These are phyloP conservation scores for Umbelopsis isabellina DNA, from an alignment of 192 early-diverging fungal genomes.

Conservation along the genomic window DNA sequence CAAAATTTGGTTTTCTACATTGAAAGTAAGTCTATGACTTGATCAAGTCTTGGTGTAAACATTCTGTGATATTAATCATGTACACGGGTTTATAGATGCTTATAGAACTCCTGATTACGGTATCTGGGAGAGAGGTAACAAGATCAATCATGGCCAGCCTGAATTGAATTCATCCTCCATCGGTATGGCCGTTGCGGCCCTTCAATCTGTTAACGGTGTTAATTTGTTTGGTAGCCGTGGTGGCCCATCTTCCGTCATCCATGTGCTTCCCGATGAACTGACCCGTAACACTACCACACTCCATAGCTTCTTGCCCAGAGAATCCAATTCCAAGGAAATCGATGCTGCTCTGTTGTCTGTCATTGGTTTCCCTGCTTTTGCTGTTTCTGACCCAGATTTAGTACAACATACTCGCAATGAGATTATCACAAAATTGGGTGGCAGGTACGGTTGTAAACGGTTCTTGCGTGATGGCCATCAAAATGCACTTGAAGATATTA, in stretches of 20 bases:
- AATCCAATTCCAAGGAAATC: conserved; percentile 86
- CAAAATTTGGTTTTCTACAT: conserved; percentile 92
- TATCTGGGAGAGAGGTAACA: conserved; percentile 90
- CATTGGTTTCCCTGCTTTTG: conserved; percentile 90
- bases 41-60: neutral
- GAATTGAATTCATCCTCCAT: conserved; percentile 89
- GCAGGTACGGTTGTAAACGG: conserved; percentile 81
- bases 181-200: conserved; percentile 85
- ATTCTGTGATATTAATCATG: neutral
- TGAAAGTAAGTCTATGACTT: conserved; percentile 54
- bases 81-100: conserved; percentile 34
- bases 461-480: conserved; percentile 90
- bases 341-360: conserved; percentile 83
- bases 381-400: conserved; percentile 68
- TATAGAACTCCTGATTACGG: conserved; percentile 88
- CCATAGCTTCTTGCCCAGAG: conserved; percentile 76
- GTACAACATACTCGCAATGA: conserved; percentile 69
- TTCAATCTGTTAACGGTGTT: conserved; percentile 83
- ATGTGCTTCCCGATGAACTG: conserved; percentile 84
- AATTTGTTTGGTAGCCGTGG: conserved; percentile 85
- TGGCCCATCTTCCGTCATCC: conserved; percentile 78
- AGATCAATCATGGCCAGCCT: conserved; percentile 83
- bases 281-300: conserved; percentile 82
- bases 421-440: conserved; percentile 81
- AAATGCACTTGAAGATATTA: conserved; percentile 73